Conservation (phyloP, 2,329 filamentous ascomycete species). For the Alternaria alternata region DNA sequence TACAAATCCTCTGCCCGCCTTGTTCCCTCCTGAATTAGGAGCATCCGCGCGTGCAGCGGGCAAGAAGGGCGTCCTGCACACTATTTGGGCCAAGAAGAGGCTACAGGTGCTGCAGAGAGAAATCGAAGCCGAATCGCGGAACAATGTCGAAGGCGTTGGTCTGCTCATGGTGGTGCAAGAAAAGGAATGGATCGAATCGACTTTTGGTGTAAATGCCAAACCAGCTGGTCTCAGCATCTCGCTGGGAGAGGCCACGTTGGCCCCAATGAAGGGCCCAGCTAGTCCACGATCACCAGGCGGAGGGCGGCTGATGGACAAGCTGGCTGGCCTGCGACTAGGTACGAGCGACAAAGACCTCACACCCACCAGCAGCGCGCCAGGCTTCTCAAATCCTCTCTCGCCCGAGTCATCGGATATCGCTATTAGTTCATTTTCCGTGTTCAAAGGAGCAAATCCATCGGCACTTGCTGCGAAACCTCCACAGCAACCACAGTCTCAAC, state of each 20-base stretch:
- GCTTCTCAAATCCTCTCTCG: conserved; percentile 61
- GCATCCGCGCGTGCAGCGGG: conserved; percentile 71
- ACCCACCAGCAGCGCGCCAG: conserved; percentile 48
- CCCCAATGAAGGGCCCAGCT: conserved; percentile 63
- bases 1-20: conserved; percentile 84
- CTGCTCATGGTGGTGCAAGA: conserved; percentile 85
- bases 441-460: conserved; percentile 59
- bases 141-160: conserved; percentile 82
- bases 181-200: conserved; percentile 82
- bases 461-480: conserved; percentile 54
- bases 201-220: conserved; percentile 71
- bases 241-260: conserved; percentile 45
- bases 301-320: conserved; percentile 78
- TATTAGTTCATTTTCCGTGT: conserved; percentile 66
- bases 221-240: conserved; percentile 52
- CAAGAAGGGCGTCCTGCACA: conserved; percentile 84
- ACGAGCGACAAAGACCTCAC: conserved; percentile 74
- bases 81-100: conserved; percentile 87
- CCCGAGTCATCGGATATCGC: conserved; percentile 70
- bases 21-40: conserved; percentile 80
- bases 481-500: conserved; percentile 41
- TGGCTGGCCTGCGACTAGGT: conserved; percentile 79
- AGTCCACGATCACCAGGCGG: conserved; percentile 69
- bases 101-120: conserved; percentile 78
- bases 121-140: conserved; percentile 75